Percentiles rank a stretch among this genome's conserved stretches.
These are phyloP conservation scores for Tolypocladium ovalisporum DNA, from an alignment of 2,329 filamentous ascomycete species.

Conservation along the genomic window DNA sequence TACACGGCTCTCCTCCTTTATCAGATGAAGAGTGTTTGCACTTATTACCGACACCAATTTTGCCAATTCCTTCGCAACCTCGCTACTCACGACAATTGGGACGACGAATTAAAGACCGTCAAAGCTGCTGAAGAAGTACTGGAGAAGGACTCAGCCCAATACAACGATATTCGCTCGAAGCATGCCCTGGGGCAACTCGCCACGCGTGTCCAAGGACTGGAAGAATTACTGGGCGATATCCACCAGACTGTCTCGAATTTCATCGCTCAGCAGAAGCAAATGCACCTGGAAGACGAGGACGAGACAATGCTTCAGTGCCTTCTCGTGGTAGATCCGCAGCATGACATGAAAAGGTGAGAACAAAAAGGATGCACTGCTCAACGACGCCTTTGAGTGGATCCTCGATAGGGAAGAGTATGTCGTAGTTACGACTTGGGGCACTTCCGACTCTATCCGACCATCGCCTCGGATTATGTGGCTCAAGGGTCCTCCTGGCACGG, in stretches of 20 bases:
- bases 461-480: not conserved
- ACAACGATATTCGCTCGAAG: not conserved
- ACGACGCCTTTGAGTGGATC: not conserved
- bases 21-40: not conserved
- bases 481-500: not conserved
- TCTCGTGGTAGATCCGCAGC: not conserved
- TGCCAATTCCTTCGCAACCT: not conserved
- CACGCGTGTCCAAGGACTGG: not conserved
- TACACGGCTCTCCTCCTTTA: not conserved
- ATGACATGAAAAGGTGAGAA: not conserved
- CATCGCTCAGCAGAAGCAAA: not conserved
- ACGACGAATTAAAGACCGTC: not conserved
- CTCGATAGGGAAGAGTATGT: not conserved
- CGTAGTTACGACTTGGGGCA: not conserved
- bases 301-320: not conserved
- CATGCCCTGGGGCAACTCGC: not conserved
- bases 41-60: not conserved
- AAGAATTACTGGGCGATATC: not conserved
- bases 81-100: not conserved
- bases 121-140: not conserved
- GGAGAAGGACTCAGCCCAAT: not conserved
- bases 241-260: not conserved
- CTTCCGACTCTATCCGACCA: no score
- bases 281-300: not conserved
- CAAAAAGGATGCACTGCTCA: not conserved